Base-by-base conservation (phyloP, 2,329 filamentous ascomycete genomes). In the Purpureocillium lavendulum region DNA sequence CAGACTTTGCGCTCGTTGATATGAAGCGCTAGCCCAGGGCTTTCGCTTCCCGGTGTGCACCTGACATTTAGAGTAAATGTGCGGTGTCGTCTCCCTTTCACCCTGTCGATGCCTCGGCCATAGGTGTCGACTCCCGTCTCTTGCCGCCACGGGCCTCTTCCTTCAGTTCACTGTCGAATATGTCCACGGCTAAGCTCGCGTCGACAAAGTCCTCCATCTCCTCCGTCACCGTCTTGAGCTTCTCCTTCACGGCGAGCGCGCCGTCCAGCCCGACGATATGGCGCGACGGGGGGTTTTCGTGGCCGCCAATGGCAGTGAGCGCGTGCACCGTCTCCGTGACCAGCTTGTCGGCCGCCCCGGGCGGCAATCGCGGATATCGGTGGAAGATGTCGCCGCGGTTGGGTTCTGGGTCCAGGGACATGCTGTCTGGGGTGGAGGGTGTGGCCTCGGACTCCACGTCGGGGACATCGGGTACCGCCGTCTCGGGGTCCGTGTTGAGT, bases 121-220 rank as follows among this genome's bases (percentile, higher is more conserved):
- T n/a, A 11, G 31, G 31, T 7, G 30, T 15, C 4, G 11, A n/a
- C 13, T 37, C 34, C n/a, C 26, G 32, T 4, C 49, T 45, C 32
- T 59, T 60, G 17, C 61, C 64, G 38, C 68, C 63, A 36, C 66
- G 65, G 3, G 69, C 73, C 53, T 77, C 73, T 2, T 60, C 62
- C 44, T 69, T 70, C 29, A 76, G 55, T 54, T 75, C 71, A 49
- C 65, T 74, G 32, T 77, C 73, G 44, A 75, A 76, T 21, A 87
- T 84, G 58, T 95, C 89, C 13, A 92, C 88, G 1, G 86, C 82
- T 48, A 84, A 72, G 53, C 88, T 96, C 18, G 88, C 83, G 52
- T 94, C 87, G 21, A 95, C 83, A 61, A 97, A 97, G 50, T 97
- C 92, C 60, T 97, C 92, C 41, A 97, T 66, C 65, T 97, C 92